These are phyloP conservation scores for Saccharomyces hybrid DNA, from an alignment of 1,139 yeast genomes.

Conservation along the genomic window DNA sequence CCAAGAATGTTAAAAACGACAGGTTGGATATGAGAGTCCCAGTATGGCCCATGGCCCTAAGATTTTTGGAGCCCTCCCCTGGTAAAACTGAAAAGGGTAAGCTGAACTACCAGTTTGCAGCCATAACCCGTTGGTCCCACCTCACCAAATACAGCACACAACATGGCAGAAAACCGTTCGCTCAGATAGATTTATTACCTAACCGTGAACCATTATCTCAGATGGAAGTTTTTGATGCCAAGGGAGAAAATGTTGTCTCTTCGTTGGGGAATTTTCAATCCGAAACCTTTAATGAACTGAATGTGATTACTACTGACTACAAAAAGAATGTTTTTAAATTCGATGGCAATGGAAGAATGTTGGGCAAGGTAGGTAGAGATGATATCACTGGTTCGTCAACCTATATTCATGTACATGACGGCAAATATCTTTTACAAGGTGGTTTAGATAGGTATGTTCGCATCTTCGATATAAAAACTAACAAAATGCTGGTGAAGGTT, in stretches of 20 bases:
- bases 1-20: slow-evolving; percentile 62
- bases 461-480: slow-evolving; percentile 53
- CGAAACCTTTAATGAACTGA: too few species aligned
- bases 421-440: slow-evolving; percentile 47
- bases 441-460: slow-evolving; percentile 84
- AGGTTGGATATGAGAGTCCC: slow-evolving; percentile 60
- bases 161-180: slow-evolving; percentile 52
- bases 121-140: slow-evolving; percentile 45
- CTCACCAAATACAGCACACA: slow-evolving; percentile 53
- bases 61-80: slow-evolving; percentile 35
- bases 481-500: slow-evolving; percentile 62
- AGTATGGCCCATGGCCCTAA: slow-evolving; percentile 41
- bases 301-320: slow-evolving; percentile 25
- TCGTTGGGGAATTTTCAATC: too few species aligned
- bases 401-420: slow-evolving; percentile 26
- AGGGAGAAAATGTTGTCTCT: too few species aligned
- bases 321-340: slow-evolving; percentile 42
- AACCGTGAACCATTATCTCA: slow-evolving; percentile 30
- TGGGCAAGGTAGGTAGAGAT: slow-evolving; percentile 37
- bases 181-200: slow-evolving; percentile 32
- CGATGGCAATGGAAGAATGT: slow-evolving; percentile 38
- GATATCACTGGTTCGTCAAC: slow-evolving; percentile 42
- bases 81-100: slow-evolving; percentile 26
- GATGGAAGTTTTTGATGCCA: too few species aligned
- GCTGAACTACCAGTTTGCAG: slow-evolving; percentile 39